Base-by-base conservation (phyloP, 2,329 filamentous ascomycete species). In the Fusarium musae region DNA sequence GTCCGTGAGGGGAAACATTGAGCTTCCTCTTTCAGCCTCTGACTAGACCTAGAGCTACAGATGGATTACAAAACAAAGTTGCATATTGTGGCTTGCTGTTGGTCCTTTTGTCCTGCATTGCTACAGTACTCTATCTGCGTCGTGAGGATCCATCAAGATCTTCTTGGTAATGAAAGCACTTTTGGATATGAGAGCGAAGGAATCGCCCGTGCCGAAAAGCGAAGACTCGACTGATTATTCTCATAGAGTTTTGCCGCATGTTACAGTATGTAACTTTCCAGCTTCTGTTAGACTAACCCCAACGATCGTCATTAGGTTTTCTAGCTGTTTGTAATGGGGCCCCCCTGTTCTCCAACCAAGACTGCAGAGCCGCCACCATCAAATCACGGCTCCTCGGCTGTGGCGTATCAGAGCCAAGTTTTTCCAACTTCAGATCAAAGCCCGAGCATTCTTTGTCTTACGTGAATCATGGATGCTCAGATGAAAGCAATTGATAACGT, bases 21-120 rank as follows among this genome's bases (percentile, higher is more conserved):
- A 70, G 66, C 66, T 69, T 70, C 66, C 66, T 59, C 16, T 69
- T 69, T 37, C 34, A 50, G 56, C 26, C 32, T 59, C 30, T 65
- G 46, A 65, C 23, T 23, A 23, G 23, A 23, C 23, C 30, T 9
- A 47, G 34, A 32, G 54, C 15, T 52, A 43, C 26, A 19, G 32
- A 26, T 32, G 28, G 32, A 63, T 63, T 43, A 63, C 47, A 50
- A 64, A 47, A 66, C 47, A 43, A 54, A 43, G 59, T 65, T 65
- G 26, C 52, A 64, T 69, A 59, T 26, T 34, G 40, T 70, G 66
- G 46, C 66, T 69, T 46, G 26, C 19, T 34, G 34, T 40, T 50
- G 63, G 39, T 49, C 43, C 50, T 37, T 28, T 66, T 50, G 32
- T 50, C 50, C 28, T 23, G 11, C 19, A 15, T 19, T 40, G 49